phyloP scores from a whole-genome alignment of 371 early-diverging fungal genomes.

The Mortierella sp. region DNA sequence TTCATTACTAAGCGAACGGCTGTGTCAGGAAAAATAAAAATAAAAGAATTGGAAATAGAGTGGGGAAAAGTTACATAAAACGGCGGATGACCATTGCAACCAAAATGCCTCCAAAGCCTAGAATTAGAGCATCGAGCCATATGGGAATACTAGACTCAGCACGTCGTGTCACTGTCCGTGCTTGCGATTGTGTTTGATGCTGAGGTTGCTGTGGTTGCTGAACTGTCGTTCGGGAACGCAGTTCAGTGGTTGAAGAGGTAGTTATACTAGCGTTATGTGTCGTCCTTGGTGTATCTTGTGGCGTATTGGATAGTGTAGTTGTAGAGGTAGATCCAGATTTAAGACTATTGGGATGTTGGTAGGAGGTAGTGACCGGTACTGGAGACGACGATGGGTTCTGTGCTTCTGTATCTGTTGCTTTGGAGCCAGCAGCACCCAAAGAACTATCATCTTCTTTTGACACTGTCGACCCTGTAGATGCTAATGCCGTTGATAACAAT shows the following conservation, averaged over 20 bases:
- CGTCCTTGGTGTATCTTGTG: conserved; percentile 9
- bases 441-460: neutral
- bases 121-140: conserved; percentile 66
- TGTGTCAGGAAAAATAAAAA: neutral
- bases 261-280: neutral
- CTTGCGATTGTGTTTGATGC: conserved; percentile 2
- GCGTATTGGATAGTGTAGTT: neutral
- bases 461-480: neutral
- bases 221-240: neutral
- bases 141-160: conserved; percentile 27
- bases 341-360: neutral
- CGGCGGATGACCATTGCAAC: conserved; percentile 44
- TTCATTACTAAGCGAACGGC: too few relatives aligned
- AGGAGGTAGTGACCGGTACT: neutral
- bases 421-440: neutral
- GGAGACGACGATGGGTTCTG: neutral
- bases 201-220: conserved; percentile 6
- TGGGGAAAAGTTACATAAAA: neutral
- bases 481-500: neutral
- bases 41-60: neutral
- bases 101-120: conserved; percentile 52
- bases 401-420: neutral
- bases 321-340: neutral
- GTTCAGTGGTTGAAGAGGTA: conserved; percentile 3
- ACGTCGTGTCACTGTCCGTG: conserved; percentile 17